Conservation (phyloP, 345 rosid genomes). For the Eucalyptus rudis region DNA sequence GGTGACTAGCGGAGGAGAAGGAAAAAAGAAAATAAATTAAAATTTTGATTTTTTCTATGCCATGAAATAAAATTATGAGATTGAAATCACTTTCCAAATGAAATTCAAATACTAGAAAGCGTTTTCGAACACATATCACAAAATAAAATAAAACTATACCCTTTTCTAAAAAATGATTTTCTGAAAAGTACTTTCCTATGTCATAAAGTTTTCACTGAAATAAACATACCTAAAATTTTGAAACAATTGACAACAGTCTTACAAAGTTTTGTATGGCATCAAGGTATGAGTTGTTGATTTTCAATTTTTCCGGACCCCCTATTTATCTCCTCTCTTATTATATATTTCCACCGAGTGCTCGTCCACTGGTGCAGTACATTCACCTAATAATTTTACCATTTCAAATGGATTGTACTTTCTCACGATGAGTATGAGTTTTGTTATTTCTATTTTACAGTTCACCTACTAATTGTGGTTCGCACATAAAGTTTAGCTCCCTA, state of each 20-base stretch:
- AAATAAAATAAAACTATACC: background rate
- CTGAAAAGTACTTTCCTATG: background rate
- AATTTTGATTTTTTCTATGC: background rate
- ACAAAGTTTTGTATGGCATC: background rate
- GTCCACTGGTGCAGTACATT: background rate
- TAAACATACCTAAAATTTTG: too few species aligned
- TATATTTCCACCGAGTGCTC: background rate
- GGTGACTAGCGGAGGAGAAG: accelerated
- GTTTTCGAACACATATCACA: background rate
- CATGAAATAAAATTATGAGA: background rate
- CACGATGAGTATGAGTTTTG: background rate
- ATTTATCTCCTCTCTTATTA: background rate
- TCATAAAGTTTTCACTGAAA: background rate
- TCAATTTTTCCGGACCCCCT: background rate
- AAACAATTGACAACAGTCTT: accelerated
- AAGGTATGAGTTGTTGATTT: background rate
- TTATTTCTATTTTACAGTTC: background rate
- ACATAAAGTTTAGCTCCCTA: background rate
- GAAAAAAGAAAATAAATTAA: too few species aligned
- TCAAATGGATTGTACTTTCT: background rate
- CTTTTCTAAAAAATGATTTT: background rate
- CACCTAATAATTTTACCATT: background rate
- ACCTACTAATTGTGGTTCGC: background rate
- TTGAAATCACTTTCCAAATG: background rate
- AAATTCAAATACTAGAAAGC: background rate